These are phyloP conservation scores for cucumber (Cucumis sativus) DNA, from an alignment of 306 rosid genomes.

Conservation along the genomic window Cucumber_9930_V3 NC_026655.2:4590501-4591000, in stretches of 20 bases:
- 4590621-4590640: conserved; percentile 74
- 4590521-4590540: conserved; percentile 80
- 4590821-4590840: conserved; percentile 39
- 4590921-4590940: conserved; percentile 74
- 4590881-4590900: conserved; percentile 57
- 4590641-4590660: neutral
- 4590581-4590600: conserved; percentile 79
- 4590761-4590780: neutral
- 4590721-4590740: too few species aligned
- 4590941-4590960: conserved; percentile 61
- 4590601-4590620: conserved; percentile 70
- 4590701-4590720: neutral
- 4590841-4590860: conserved; percentile 61
- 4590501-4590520: conserved; percentile 79
- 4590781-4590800: conserved; percentile 22
- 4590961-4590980: conserved; percentile 57
- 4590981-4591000: conserved; percentile 43
- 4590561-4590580: conserved; percentile 81
- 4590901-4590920: conserved; percentile 76
- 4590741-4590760: neutral
- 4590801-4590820: conserved; percentile 73
- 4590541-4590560: conserved; percentile 83
- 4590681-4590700: neutral
- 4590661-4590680: neutral
- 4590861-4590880: conserved; percentile 80